Evolutionary conservation across 2,329 filamentous ascomycete species (phyloP).

Genomic region (Mollisiaceae sp.): DNA sequence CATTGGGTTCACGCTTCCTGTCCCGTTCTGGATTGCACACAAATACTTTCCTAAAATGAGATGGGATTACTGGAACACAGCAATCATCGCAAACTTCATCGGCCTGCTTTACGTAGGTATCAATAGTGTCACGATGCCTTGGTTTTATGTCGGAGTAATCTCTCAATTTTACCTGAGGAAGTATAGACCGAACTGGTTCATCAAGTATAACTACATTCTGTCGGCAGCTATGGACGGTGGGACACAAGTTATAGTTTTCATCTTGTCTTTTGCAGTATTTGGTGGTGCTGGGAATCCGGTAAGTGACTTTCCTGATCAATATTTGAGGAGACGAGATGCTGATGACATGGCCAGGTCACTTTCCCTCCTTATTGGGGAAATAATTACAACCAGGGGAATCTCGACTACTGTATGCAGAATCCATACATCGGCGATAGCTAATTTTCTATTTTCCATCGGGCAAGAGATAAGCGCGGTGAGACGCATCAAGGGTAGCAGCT

Average conservation of each 20-base stretch:
- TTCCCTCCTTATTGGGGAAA: conserved; percentile 6
- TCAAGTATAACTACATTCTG: conserved; percentile 47
- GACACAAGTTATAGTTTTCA: conserved; percentile 46
- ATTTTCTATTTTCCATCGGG: background rate
- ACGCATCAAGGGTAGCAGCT: too few relatives aligned
- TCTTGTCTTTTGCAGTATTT: conserved; percentile 47
- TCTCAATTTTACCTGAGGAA: conserved; percentile 68
- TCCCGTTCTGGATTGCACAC: conserved; percentile 60
- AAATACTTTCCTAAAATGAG: conserved; percentile 64
- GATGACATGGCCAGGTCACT: background rate
- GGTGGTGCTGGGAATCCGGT: conserved; percentile 54
- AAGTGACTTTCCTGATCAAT: background rate
- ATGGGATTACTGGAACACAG: conserved; percentile 55
- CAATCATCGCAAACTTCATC: conserved; percentile 68
- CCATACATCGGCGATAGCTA: background rate
- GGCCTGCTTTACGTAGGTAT: conserved; percentile 70
- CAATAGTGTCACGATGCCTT: conserved; percentile 71
- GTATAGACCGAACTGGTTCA: conserved; percentile 41
- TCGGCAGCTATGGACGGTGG: conserved; percentile 46
- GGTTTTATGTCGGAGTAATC: conserved; percentile 67
- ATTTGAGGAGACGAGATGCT: background rate
- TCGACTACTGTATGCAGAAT: conserved; percentile 4
- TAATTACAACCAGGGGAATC: conserved; percentile 2
- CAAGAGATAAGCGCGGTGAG: too few relatives aligned
- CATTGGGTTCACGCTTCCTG: conserved; percentile 66